These are phyloP conservation scores for Tilletia caries DNA, from an alignment of 1,284 basidiomycete species.

Conservation along the genomic window DNA sequence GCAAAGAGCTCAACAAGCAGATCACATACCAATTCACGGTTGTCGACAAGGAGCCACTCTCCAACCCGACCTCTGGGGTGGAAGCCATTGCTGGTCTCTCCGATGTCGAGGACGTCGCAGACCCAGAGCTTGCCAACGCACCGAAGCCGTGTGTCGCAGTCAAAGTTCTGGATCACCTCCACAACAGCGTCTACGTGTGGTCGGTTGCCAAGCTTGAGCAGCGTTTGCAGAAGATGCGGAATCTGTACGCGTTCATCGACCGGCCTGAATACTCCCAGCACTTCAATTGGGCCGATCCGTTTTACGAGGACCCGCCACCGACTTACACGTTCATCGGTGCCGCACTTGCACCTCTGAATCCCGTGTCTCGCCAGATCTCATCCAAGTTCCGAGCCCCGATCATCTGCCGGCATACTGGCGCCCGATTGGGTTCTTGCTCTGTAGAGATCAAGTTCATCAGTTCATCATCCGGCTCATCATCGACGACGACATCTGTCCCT, in stretches of 20 bases:
- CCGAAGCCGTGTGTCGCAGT: slow-evolving; percentile 71
- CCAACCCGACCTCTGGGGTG: slow-evolving; percentile 74
- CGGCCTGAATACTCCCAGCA: slow-evolving; percentile 73
- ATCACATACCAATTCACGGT: slow-evolving; percentile 89
- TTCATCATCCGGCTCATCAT: slow-evolving; percentile 6
- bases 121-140: slow-evolving; percentile 33
- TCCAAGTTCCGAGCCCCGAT: slow-evolving; percentile 38
- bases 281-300: slow-evolving; percentile 87
- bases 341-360: slow-evolving; percentile 74
- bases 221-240: slow-evolving; percentile 88
- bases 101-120: slow-evolving; percentile 72
- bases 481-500: not conserved
- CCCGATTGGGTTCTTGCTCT: slow-evolving; percentile 28
- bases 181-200: slow-evolving; percentile 61
- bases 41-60: slow-evolving; percentile 74
- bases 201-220: slow-evolving; percentile 73
- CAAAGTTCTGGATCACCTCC: slow-evolving; percentile 67
- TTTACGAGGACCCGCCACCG: slow-evolving; percentile 66
- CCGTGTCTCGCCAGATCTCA: slow-evolving; percentile 66
- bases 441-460: slow-evolving; percentile 44
- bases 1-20: slow-evolving; percentile 65
- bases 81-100: slow-evolving; percentile 76
- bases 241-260: slow-evolving; percentile 85
- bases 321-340: slow-evolving; percentile 69
- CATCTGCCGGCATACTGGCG: slow-evolving; percentile 27